phyloP scores from a whole-genome alignment of 2,329 filamentous ascomycete genomes.

The Cercospora sojina region DNA sequence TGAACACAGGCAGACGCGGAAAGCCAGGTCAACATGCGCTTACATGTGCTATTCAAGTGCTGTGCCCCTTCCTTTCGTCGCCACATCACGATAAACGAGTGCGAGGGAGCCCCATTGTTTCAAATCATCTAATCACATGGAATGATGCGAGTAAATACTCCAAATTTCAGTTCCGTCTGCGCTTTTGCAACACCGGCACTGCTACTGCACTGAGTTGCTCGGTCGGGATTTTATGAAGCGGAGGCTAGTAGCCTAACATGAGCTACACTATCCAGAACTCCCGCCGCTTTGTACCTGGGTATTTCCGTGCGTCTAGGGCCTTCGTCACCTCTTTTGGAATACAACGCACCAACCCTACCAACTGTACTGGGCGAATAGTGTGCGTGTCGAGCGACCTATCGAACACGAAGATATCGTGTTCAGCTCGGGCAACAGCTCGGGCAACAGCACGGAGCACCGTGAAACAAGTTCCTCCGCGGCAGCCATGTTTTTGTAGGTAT shows the following conservation, averaged over 20 bases:
- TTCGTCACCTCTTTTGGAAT: neutral
- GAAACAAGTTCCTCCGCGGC: too few species aligned
- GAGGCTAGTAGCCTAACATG: rapidly evolving
- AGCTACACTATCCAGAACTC: neutral
- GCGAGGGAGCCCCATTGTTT: neutral
- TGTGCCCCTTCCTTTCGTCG: neutral
- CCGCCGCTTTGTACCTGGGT: neutral
- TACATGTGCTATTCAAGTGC: neutral
- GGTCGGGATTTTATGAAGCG: neutral
- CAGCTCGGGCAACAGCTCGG: too few species aligned
- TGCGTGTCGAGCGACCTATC: neutral
- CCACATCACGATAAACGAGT: neutral
- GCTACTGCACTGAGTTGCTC: neutral
- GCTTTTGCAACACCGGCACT: neutral
- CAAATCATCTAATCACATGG: neutral
- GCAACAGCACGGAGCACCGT: too few species aligned
- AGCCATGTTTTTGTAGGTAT: too few species aligned
- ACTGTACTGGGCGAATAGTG: neutral
- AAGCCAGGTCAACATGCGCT: neutral
- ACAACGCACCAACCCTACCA: neutral
- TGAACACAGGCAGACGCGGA: neutral
- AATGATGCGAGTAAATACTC: neutral
- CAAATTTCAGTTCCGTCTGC: neutral
- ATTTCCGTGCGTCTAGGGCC: neutral
- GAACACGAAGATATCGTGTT: neutral